These are phyloP conservation scores for Pyrenophora seminiperda DNA, from an alignment of 2,329 filamentous ascomycete genomes.

Conservation along the genomic window DNA sequence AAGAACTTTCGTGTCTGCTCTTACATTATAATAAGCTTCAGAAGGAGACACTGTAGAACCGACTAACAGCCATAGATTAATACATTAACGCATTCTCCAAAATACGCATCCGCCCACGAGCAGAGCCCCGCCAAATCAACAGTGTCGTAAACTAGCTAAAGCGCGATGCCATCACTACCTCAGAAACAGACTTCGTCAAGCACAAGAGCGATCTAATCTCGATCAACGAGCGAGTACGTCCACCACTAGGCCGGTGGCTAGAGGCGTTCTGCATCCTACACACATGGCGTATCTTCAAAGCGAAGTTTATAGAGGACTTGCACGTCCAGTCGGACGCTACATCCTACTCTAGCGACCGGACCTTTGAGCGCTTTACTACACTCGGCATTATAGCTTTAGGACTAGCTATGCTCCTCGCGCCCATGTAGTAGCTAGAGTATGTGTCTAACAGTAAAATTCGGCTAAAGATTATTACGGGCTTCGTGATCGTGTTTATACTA, in stretches of 20 bases:
- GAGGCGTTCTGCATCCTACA: constrained; percentile 8
- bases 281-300: constrained; percentile 12
- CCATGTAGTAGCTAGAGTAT: constrained; percentile 31
- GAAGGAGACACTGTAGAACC: no score
- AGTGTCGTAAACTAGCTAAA: constrained; percentile 20
- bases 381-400: constrained; percentile 7
- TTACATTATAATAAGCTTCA: no score
- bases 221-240: constrained; percentile 10
- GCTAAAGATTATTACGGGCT: constrained; percentile 31
- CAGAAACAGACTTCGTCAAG: constrained; percentile 16
- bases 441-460: constrained; percentile 3
- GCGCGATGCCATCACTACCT: constrained; percentile 12
- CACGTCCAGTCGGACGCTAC: constrained; percentile 9
- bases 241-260: background rate
- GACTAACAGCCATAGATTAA: constrained; percentile 15
- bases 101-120: constrained; percentile 6
- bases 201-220: constrained; percentile 26
- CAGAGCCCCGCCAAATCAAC: constrained; percentile 12
- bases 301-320: constrained; percentile 4
- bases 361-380: constrained; percentile 20
- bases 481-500: constrained; percentile 23
- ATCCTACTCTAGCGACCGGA: constrained; percentile 18
- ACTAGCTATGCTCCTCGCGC: constrained; percentile 27
- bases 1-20: constrained; percentile 13
- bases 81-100: constrained; percentile 27